A percentile compares a stretch with the other conserved stretches of the same genome.
These are phyloP conservation scores for Castanea mollissima DNA, from an alignment of 306 rosid species.

Conservation along the genomic window DNA sequence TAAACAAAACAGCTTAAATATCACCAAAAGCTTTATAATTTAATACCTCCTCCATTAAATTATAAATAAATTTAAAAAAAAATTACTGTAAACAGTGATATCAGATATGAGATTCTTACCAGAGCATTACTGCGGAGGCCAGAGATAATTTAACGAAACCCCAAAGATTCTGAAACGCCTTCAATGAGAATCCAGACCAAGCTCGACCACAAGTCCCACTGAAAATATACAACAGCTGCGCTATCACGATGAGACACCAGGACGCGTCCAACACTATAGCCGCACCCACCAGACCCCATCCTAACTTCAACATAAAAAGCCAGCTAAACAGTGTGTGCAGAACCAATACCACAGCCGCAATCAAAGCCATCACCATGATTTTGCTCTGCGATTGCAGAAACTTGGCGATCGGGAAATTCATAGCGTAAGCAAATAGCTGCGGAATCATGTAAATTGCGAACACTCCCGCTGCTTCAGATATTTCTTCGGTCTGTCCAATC, in stretches of 20 bases:
- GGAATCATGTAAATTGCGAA: constrained; percentile 87
- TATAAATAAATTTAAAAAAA: no score
- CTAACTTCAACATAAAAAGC: constrained; percentile 56
- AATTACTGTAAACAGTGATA: no score
- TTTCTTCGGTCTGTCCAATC: constrained; percentile 66
- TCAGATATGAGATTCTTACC: constrained; percentile 31
- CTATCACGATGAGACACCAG: constrained; percentile 72
- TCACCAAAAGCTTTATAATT: no score
- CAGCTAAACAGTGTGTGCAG: constrained; percentile 68
- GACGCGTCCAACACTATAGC: constrained; percentile 66
- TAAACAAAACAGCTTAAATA: no score
- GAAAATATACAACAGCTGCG: constrained; percentile 57
- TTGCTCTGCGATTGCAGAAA: constrained; percentile 87
- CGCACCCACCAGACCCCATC: constrained; percentile 77
- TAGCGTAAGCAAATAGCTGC: constrained; percentile 78
- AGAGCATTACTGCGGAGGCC: constrained; percentile 80
- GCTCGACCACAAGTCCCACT: constrained; percentile 64
- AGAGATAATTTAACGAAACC: constrained; percentile 65
- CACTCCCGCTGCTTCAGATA: constrained; percentile 69
- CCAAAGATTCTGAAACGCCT: constrained; percentile 75
- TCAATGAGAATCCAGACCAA: constrained; percentile 71
- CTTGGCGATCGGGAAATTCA: constrained; percentile 72
- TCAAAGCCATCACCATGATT: constrained; percentile 83
- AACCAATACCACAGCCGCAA: constrained; percentile 51
- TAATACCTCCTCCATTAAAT: no score